A percentile compares a stretch with the other conserved stretches of the same genome.
These are phyloP conservation scores for Fusarium pseudonygamai DNA, from an alignment of 2,329 filamentous ascomycete genomes.

Conservation along the genomic window DNA sequence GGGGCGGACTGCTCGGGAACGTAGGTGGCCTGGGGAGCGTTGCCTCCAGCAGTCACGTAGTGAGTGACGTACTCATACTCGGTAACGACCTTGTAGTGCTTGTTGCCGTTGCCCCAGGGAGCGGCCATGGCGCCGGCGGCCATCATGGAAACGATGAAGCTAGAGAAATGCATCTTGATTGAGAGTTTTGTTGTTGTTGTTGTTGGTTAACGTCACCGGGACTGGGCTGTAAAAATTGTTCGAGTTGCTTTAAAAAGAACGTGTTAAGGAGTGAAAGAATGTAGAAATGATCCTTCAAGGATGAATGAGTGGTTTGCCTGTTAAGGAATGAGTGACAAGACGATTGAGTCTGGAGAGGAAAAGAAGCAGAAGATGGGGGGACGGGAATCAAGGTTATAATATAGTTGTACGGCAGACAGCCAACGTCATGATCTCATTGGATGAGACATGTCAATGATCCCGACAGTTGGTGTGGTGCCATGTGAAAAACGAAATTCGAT, in stretches of 20 bases:
- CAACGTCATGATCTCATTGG: conserved; percentile 9
- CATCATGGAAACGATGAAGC: conserved; percentile 20
- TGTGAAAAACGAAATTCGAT: conserved; percentile 4
- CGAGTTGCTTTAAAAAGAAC: conserved; percentile 1
- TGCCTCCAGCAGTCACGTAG: conserved; percentile 20
- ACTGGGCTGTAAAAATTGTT: conserved; percentile 8
- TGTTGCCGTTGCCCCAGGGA: background rate
- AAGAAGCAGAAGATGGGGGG: background rate
- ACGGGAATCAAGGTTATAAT: conserved; percentile 31
- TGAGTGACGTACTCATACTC: conserved; percentile 27
- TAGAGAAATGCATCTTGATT: conserved; percentile 38
- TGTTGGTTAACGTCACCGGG: conserved; percentile 30
- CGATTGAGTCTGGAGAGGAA: conserved; percentile 26
- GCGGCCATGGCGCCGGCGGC: conserved; percentile 34
- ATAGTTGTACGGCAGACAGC: conserved; percentile 21
- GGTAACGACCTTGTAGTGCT: conserved; percentile 17
- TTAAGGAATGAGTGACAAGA: conserved; percentile 32
- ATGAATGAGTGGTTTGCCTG: conserved; percentile 22
- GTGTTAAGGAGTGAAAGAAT: conserved; percentile 24
- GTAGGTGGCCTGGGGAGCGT: background rate
- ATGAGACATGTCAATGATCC: background rate
- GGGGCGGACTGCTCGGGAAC: background rate
- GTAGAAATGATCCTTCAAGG: conserved; percentile 30
- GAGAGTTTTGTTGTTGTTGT: conserved; percentile 5
- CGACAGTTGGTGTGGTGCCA: conserved; percentile 19